Percentiles rank a stretch among this genome's conserved stretches.
These are phyloP conservation scores for Cladosporium sp. DNA, from an alignment of 2,329 filamentous ascomycete species.

Conservation along the genomic window DNA sequence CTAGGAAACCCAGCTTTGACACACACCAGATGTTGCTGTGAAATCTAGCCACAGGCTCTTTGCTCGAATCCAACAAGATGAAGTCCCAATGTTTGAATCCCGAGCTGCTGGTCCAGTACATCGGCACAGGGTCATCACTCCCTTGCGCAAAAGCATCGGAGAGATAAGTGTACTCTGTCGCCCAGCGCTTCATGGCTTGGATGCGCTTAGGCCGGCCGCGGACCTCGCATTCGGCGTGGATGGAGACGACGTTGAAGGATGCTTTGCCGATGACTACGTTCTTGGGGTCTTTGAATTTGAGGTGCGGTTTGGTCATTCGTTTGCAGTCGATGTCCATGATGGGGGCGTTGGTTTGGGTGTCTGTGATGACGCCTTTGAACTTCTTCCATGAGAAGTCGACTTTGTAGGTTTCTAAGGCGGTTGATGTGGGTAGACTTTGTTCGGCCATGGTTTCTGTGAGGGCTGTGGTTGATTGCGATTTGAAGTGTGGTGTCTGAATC, in stretches of 20 bases:
- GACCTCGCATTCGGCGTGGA: slow-evolving; percentile 15
- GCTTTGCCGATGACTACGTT: slow-evolving; percentile 5
- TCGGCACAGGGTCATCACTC: neutral
- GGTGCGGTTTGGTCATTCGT: slow-evolving; percentile 7
- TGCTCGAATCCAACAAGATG: slow-evolving; percentile 14
- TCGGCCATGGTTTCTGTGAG: neutral
- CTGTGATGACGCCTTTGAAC: slow-evolving; percentile 1
- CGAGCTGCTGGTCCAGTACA: slow-evolving; percentile 13
- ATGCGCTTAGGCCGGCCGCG: slow-evolving; percentile 4
- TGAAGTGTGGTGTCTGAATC: neutral
- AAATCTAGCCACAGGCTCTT: slow-evolving; percentile 18
- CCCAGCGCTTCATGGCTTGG: slow-evolving; percentile 13
- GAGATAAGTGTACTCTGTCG: slow-evolving; percentile 10
- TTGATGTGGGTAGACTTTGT: neutral
- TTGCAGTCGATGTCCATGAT: slow-evolving; percentile 14
- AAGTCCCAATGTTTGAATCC: slow-evolving; percentile 20
- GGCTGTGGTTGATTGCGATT: neutral
- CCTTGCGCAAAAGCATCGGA: slow-evolving; percentile 12
- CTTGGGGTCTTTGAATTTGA: neutral
- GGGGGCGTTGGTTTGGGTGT: neutral
- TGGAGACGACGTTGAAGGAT: slow-evolving; percentile 14
- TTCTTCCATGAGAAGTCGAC: slow-evolving; percentile 14
- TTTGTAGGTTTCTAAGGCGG: slow-evolving; percentile 7
- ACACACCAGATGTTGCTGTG: slow-evolving; percentile 16
- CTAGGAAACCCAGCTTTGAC: slow-evolving; percentile 17